Evolutionary conservation across 2,329 filamentous ascomycete species (phyloP), one percentile per base, ranked within the genome.

Genomic region (Phaeoacremonium minimum): DNA sequence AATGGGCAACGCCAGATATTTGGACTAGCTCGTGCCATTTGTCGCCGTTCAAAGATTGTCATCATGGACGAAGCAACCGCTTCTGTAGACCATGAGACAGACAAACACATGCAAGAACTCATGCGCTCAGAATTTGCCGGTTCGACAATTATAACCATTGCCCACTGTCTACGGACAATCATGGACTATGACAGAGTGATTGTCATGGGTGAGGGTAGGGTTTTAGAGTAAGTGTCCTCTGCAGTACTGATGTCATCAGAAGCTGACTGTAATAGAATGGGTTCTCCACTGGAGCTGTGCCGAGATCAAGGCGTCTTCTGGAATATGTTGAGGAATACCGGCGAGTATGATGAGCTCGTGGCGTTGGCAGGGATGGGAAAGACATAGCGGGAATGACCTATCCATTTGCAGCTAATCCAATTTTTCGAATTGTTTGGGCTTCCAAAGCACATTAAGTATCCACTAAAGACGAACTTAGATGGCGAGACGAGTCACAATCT

Each of bases 21-120:
- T 36, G 95, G 89, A 55, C 77, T 96, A 11, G 90, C 89, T 1
- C 82, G 90, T 40, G 90, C 90, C 0, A 78, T 96, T 40, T 80
- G 95, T 43, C 95, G 91, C 60, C 75, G 77, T 17, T 88, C 89
- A 0, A 88, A 85, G 48, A 87, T 96, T 2, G 70, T 96, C 8
- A 82, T 96, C 51, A 95, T 95, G 88, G 90, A 96, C 57, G 90
- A 96, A 67, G 90, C 90, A 1, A 96, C 90, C 0, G 90, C 90
- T 0, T 91, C 85, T 0, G 95, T 96, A 50, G 90, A 96, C 62
- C 95, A 95, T 61, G 82, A 79, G 7, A 95, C 90, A 13, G 33
- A 40, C 22, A 18, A 14, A 13, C 30, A 17, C 30, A 32, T 32
- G 30, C 30, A 32, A 17, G 7, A 17, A 12, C 30, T 32, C 7